Conservation (phyloP, 106 monocot genomes). For the Dendrobium huoshanense region DNA sequence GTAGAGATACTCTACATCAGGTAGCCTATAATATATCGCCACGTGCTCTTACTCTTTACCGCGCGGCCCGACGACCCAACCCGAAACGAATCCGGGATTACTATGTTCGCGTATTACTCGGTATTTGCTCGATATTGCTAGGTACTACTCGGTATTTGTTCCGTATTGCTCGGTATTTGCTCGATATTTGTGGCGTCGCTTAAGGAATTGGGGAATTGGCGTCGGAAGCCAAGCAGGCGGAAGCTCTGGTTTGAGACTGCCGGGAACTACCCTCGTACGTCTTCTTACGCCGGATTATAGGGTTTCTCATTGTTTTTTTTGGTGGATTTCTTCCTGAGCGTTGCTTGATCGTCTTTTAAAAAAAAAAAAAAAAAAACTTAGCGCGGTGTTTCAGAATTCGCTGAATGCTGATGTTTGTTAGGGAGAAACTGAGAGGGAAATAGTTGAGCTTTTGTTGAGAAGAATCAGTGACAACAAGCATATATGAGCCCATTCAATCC, state of each 20-base stretch:
- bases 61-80: too few species aligned
- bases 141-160: too few species aligned
- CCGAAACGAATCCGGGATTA: too few species aligned
- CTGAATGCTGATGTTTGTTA: neutral
- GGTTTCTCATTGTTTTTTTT: neutral
- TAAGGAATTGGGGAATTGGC: constrained; percentile 35
- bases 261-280: constrained; percentile 43
- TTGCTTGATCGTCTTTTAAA: neutral
- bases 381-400: neutral
- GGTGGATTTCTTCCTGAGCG: neutral
- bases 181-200: too few species aligned
- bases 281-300: neutral
- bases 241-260: constrained; percentile 49
- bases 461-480: neutral
- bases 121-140: too few species aligned
- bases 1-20: too few species aligned
- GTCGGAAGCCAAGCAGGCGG: constrained; percentile 26
- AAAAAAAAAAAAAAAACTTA: neutral
- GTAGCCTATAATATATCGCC: too few species aligned
- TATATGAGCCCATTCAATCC: neutral
- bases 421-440: neutral
- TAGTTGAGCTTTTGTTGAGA: neutral
- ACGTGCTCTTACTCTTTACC: too few species aligned
- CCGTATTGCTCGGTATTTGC: too few species aligned
- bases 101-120: too few species aligned